Conservation (phyloP, 2,329 filamentous ascomycete genomes). For the Ustilaginoidea virens region DNA sequence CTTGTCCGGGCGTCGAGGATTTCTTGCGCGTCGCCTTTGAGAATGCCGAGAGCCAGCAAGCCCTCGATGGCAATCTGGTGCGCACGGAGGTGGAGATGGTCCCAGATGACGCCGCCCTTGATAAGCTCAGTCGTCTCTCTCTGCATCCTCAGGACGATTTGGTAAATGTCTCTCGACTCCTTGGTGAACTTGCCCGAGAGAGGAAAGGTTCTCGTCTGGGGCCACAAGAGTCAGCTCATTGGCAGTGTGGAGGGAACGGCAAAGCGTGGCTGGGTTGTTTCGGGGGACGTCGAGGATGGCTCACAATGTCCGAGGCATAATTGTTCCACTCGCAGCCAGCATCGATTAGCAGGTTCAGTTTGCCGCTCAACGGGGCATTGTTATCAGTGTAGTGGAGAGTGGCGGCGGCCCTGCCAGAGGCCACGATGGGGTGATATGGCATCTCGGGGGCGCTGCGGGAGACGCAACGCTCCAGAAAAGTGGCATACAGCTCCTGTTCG, state of each 20-base stretch:
- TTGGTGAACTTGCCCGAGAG: constrained; percentile 55
- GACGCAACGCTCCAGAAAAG: constrained; percentile 65
- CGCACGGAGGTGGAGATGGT: constrained; percentile 65
- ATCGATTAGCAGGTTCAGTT: constrained; percentile 71
- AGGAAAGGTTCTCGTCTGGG: constrained; percentile 82
- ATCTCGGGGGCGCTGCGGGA: constrained; percentile 64
- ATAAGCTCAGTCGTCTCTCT: constrained; percentile 57
- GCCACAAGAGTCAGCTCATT: too few species aligned
- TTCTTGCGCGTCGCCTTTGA: constrained; percentile 52
- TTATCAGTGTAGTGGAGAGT: constrained; percentile 83
- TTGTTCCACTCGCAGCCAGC: constrained; percentile 64
- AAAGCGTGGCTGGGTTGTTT: too few species aligned
- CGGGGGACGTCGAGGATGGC: too few species aligned
- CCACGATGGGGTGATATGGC: constrained; percentile 78
- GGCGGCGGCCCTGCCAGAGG: constrained; percentile 62
- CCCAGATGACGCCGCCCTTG: constrained; percentile 62
- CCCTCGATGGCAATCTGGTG: constrained; percentile 74
- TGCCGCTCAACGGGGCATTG: constrained; percentile 49
- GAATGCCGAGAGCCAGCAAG: constrained; percentile 58
- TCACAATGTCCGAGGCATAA: constrained; percentile 53
- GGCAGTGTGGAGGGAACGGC: too few species aligned
- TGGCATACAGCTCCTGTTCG: constrained; percentile 69
- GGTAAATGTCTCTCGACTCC: constrained; percentile 61
- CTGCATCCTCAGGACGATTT: constrained; percentile 80
- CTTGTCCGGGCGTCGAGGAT: constrained; percentile 69